Conservation (phyloP, 345 rosid species). For the Streptanthus diversifolius region DNA sequence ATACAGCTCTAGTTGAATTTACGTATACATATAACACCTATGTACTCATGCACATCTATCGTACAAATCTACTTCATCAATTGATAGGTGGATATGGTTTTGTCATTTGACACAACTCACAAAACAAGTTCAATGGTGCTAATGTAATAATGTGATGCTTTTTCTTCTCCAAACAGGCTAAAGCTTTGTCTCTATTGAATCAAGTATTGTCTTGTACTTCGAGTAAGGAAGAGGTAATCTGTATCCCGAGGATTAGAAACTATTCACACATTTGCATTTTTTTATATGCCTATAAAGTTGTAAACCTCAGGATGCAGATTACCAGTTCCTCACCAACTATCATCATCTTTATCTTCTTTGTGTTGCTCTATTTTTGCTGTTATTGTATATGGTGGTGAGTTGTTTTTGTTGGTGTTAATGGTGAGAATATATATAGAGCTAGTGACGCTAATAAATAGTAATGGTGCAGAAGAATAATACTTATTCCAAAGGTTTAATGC, state of each 20-base stretch:
- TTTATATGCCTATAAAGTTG: background rate
- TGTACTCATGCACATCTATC: background rate
- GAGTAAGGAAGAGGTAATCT: conserved; percentile 31
- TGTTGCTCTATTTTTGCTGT: background rate
- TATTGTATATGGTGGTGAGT: background rate
- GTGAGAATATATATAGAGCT: conserved; percentile 12
- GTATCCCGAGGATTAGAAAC: conserved; percentile 35
- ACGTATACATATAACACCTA: background rate
- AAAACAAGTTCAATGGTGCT: background rate
- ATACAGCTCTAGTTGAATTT: background rate
- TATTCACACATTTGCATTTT: background rate
- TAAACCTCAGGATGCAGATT: conserved; percentile 44
- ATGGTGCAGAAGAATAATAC: conserved; percentile 30
- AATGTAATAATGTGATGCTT: background rate
- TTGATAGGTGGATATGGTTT: background rate
- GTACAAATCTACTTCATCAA: background rate
- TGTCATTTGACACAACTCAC: background rate
- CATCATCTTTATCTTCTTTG: background rate
- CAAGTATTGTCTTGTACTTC: background rate
- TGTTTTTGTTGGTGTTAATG: background rate
- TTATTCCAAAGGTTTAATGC: conserved; percentile 35
- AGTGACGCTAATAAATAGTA: conserved; percentile 14
- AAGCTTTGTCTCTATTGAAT: background rate
- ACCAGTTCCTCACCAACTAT: conserved; percentile 21
- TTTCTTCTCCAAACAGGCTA: conserved; percentile 1